phyloP scores from a whole-genome alignment of 768 basidiomycete species.

The Pulveroboletus sp. region DNA sequence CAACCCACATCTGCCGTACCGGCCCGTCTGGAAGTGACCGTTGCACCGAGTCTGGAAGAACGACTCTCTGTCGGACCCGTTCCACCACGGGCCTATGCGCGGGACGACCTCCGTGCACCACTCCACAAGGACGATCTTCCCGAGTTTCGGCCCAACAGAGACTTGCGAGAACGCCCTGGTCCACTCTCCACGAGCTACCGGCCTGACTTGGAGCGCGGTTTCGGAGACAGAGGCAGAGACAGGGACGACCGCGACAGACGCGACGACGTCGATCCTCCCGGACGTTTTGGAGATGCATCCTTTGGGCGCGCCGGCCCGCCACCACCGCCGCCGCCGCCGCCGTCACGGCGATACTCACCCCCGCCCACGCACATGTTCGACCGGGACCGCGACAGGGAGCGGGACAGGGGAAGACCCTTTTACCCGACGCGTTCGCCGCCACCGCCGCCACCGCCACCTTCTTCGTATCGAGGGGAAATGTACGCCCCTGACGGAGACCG shows the following conservation, averaged over 20 bases:
- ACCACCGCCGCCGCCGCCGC: slow-evolving; percentile 8
- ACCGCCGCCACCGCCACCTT: too few species aligned
- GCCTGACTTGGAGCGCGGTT: slow-evolving; percentile 36
- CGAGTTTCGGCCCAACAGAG: slow-evolving; percentile 29
- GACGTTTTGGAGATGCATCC: slow-evolving; percentile 37
- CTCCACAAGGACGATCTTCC: slow-evolving; percentile 25
- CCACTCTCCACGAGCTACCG: slow-evolving; percentile 30
- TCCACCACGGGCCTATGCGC: slow-evolving; percentile 25
- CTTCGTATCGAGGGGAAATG: slow-evolving; percentile 23
- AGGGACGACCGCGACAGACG: slow-evolving; percentile 33
- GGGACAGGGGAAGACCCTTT: slow-evolving; percentile 26
- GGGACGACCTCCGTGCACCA: slow-evolving; percentile 34
- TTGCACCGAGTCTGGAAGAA: slow-evolving; percentile 39
- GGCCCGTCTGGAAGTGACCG: slow-evolving; percentile 20
- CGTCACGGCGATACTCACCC: slow-evolving; percentile 16
- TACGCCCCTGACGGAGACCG: slow-evolving; percentile 35
- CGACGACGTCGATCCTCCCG: slow-evolving; percentile 34
- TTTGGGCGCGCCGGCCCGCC: slow-evolving; percentile 16
- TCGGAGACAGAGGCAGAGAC: slow-evolving; percentile 32
- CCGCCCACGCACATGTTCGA: slow-evolving; percentile 36
- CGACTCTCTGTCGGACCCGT: slow-evolving; percentile 36
- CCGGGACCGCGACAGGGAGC: slow-evolving; percentile 24
- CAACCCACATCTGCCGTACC: slow-evolving; percentile 25
- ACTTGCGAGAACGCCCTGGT: slow-evolving; percentile 34
- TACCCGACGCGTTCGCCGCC: slow-evolving; percentile 33